A percentile compares a stretch with the other conserved stretches of the same genome.
phyloP scores from a whole-genome alignment of 2,329 filamentous ascomycete genomes.

The Xylariomycetidae sp. region DNA sequence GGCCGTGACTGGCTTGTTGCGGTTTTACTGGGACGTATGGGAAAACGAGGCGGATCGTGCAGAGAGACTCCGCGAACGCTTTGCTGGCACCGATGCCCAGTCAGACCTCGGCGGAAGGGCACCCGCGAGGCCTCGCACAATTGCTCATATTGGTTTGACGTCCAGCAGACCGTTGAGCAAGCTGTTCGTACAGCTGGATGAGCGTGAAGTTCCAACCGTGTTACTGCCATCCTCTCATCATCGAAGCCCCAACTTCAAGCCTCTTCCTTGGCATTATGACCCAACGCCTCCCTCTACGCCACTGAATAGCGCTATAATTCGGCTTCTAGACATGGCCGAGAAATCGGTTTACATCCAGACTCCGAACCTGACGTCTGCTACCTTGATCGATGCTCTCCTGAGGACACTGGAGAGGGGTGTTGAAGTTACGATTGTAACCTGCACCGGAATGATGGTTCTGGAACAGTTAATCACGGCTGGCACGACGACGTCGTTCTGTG shows the following conservation, averaged over 20 bases:
- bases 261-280: conserved; percentile 48
- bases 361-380: conserved; percentile 67
- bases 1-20: conserved; percentile 53
- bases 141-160: conserved; percentile 8
- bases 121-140: conserved; percentile 2
- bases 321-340: conserved; percentile 52
- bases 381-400: conserved; percentile 57
- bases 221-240: conserved; percentile 72
- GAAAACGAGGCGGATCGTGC: conserved; percentile 24
- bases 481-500: conserved; percentile 62
- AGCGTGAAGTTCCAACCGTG: conserved; percentile 42
- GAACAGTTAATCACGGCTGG: conserved; percentile 78
- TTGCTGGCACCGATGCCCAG: no score
- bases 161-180: conserved; percentile 18
- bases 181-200: conserved; percentile 10
- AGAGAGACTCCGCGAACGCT: not conserved
- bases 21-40: conserved; percentile 69
- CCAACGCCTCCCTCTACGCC: conserved; percentile 55
- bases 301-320: conserved; percentile 59
- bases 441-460: conserved; percentile 64
- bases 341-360: conserved; percentile 63
- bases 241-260: conserved; percentile 57
- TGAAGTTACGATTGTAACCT: conserved; percentile 61
- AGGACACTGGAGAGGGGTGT: conserved; percentile 60
- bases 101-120: not conserved